phyloP scores from a whole-genome alignment of 2,329 filamentous ascomycete species.

The Fusarium sp. region DNA sequence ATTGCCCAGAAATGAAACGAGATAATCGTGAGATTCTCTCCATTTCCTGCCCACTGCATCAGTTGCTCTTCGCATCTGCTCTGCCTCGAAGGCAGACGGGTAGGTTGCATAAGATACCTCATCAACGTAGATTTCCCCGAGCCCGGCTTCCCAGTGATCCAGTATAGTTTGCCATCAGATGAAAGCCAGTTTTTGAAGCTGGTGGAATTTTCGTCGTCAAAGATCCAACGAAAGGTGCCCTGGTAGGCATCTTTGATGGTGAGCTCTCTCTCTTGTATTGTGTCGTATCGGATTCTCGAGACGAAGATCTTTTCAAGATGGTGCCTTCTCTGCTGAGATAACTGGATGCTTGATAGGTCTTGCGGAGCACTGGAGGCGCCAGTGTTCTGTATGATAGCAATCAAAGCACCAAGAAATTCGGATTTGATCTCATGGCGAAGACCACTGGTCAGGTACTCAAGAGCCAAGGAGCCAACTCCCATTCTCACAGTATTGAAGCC shows the following conservation, averaged over 20 bases:
- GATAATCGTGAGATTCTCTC: background rate
- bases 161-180: conserved; percentile 8
- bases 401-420: too few species aligned
- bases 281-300: conserved; percentile 14
- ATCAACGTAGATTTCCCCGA: conserved; percentile 22
- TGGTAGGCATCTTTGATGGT: conserved; percentile 22
- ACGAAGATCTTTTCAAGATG: conserved; percentile 2
- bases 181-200: conserved; percentile 24
- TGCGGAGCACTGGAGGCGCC: too few species aligned
- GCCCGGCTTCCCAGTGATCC: conserved; percentile 32
- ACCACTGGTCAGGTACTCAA: too few species aligned
- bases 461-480: too few species aligned
- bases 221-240: conserved; percentile 27
- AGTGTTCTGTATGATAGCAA: too few species aligned
- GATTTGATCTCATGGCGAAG: too few species aligned
- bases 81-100: too few species aligned
- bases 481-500: too few species aligned
- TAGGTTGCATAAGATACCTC: conserved; percentile 14
- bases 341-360: too few species aligned
- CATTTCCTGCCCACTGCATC: background rate
- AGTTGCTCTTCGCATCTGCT: background rate
- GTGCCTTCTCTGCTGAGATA: too few species aligned
- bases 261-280: conserved; percentile 21
- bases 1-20: conserved; percentile 36
- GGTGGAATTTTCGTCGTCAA: background rate